phyloP scores from a whole-genome alignment of 805 yeast species.

The Cephaloascus fragrans region DNA sequence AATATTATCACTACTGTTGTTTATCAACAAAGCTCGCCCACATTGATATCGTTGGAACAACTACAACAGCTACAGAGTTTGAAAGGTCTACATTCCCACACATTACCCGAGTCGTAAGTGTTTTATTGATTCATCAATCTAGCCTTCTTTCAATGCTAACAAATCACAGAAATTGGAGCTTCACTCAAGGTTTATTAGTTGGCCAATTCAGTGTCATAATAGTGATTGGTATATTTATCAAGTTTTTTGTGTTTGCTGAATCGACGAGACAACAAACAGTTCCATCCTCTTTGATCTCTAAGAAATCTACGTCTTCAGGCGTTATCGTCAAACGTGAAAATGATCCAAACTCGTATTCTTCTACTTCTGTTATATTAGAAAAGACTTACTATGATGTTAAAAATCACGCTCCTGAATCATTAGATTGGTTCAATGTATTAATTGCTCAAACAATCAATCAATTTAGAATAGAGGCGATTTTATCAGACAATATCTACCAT shows the following conservation, averaged over 20 bases:
- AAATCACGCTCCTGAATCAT: constrained; percentile 78
- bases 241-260: constrained; percentile 72
- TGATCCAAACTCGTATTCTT: constrained; percentile 5
- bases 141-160: too few species aligned
- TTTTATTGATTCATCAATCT: too few species aligned
- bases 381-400: constrained; percentile 89
- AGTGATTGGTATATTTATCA: constrained; percentile 52
- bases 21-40: neutral
- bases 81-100: neutral
- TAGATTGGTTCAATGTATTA: constrained; percentile 95
- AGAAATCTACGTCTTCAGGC: constrained; percentile 15
- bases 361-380: constrained; percentile 45
- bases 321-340: constrained; percentile 20
- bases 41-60: neutral
- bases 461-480: constrained; percentile 79
- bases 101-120: neutral
- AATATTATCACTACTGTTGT: neutral
- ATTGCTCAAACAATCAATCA: constrained; percentile 87
- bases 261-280: constrained; percentile 30
- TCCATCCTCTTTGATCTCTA: constrained; percentile 9
- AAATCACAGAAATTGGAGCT: constrained; percentile 52
- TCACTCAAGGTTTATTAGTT: constrained; percentile 63
- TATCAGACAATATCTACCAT: constrained; percentile 75
- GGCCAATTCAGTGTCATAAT: constrained; percentile 70
- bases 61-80: neutral